Base-by-base conservation (phyloP, 805 yeast species). In the Yarrowia bubula region DNA sequence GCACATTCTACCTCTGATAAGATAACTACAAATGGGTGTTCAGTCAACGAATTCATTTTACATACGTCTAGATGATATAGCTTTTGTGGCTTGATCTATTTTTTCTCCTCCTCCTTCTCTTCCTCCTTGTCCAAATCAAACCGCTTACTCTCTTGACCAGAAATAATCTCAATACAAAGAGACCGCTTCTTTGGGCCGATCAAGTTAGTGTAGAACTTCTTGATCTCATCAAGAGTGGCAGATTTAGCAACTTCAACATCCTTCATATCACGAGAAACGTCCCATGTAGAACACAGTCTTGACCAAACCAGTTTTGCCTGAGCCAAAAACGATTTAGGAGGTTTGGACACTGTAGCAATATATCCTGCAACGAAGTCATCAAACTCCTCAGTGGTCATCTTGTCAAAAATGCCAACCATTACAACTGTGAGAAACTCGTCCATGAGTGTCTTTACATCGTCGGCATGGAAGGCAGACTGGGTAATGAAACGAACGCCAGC, bases 401-500 rank as follows among this genome's bases (percentile, higher is more conserved):
- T 43, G 1, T 33, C 42, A 28, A 55, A 28, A 7, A 41, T 55
- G 1, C 3, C 18, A 8, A 35, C 51, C 51, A 58, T 58, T 3
- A 17, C 33, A 3, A 42, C 35, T 8, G 50, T 7, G 63, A 92
- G 77, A 72, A 91, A 91, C 63, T 83, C 81, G 42, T 84, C 87
- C 65, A 95, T 88, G 74, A 98, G 82, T 68, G 81, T 82, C 72
- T 89, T 90, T 67, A 95, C 79, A 74, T 86, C 92, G 14, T 82
- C 83, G 2, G 95, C 80, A 1, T 89, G 77, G 73, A 88, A 84
- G 74, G 91, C 98, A 66, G 95, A 87, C 77, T 93, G 99, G 58
- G 92, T 82, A 68, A 92, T 77, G 9, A 95, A 75, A 70, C 95
- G 81, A 69, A 86, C 81, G 14, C 95, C 92, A 72, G 84, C 81